phyloP scores from a whole-genome alignment of 805 yeast genomes.

The Candida andamanensis region DNA sequence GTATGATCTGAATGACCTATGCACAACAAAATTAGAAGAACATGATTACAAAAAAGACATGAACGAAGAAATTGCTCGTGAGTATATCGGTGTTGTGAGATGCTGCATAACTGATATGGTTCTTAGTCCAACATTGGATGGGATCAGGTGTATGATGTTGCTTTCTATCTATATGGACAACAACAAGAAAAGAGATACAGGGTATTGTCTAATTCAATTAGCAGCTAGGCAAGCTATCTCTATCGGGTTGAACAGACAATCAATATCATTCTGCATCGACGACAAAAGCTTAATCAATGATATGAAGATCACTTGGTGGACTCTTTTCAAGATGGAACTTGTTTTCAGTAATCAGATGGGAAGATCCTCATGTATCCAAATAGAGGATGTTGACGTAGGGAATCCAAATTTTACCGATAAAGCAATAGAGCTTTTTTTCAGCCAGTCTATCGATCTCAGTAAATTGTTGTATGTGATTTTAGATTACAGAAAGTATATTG shows the following conservation, averaged over 20 bases:
- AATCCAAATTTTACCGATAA: constrained; percentile 1
- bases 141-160: constrained; percentile 39
- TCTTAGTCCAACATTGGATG: constrained; percentile 39
- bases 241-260: constrained; percentile 43
- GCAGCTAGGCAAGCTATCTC: constrained; percentile 45
- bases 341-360: constrained; percentile 10
- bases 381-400: constrained; percentile 4
- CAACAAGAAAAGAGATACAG: constrained; percentile 43
- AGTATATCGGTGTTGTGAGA: constrained; percentile 38
- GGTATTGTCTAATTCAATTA: constrained; percentile 42
- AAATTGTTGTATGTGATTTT: neutral
- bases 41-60: neutral
- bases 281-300: constrained; percentile 19
- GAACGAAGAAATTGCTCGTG: constrained; percentile 18
- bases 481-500: neutral
- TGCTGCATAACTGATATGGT: constrained; percentile 39
- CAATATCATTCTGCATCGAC: constrained; percentile 5
- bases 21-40: too few relatives aligned
- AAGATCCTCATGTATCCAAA: constrained; percentile 3
- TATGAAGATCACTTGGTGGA: constrained; percentile 41
- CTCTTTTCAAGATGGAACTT: constrained; percentile 37
- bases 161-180: constrained; percentile 41
- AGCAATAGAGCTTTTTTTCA: neutral
- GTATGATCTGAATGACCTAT: constrained; percentile 25
- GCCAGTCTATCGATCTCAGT: neutral